Evolutionary conservation across 73 alveolate species (phyloP).

Genomic region (Paramecium tetraurelia): DNA sequence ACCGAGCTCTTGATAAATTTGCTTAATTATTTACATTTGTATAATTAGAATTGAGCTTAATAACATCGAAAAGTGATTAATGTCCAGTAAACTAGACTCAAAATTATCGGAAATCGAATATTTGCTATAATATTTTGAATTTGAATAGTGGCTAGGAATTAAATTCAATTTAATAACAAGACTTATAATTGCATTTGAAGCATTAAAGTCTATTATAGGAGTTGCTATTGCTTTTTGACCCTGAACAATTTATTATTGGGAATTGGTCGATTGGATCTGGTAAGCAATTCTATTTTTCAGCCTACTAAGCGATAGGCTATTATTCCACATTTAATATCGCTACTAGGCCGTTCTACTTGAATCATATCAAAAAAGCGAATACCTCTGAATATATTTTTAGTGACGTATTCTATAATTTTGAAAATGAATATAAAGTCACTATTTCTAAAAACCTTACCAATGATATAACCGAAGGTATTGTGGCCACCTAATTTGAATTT

Average conservation of each 20-base stretch:
- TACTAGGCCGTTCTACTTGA: neutral
- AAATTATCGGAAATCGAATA: neutral
- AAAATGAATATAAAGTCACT: neutral
- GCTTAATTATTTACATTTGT: neutral
- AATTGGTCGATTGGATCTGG: neutral
- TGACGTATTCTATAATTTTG: neutral
- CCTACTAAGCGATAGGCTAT: neutral
- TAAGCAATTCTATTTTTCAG: neutral
- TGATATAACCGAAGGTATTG: neutral
- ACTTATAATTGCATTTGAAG: neutral
- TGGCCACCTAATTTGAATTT: neutral
- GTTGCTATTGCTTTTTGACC: neutral
- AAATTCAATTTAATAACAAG: neutral
- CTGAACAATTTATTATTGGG: neutral
- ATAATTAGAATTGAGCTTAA: neutral
- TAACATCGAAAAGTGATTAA: neutral
- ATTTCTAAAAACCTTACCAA: neutral
- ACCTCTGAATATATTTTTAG: neutral
- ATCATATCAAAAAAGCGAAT: neutral
- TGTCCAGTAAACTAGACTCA: neutral
- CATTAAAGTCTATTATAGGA: neutral
- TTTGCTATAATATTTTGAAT: neutral
- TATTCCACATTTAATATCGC: neutral
- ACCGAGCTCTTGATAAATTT: neutral
- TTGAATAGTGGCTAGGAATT: neutral